Evolutionary conservation across 345 rosid genomes (phyloP), one percentile per base, ranked within the genome.

Genomic region (Cardamine occulta): DNA sequence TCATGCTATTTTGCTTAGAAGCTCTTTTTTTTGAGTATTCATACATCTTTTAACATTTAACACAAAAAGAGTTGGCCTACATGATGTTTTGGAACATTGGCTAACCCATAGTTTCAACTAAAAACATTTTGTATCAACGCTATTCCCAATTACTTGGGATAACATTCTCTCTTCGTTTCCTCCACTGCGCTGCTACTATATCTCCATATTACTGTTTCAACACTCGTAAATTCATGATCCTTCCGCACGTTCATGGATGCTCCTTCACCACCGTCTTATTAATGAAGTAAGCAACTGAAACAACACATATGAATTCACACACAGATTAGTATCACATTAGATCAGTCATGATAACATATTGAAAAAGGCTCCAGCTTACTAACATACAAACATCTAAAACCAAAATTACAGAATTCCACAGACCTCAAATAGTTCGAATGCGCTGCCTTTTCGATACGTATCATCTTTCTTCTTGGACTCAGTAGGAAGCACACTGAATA

Each of bases 341-440:
- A 29, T 15, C 48, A 47, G n/a, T 42, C 14, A 17, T 28, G n/a
- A 13, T 1, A 12, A 7, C n/a, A 61, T 39, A 61, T 0, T 2
- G 8, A 28, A 34, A 42, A 66, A 69, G 15, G 68, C 4, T 37
- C 28, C 40, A 18, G 0, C 55, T 52, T 66, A 28, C 66, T 76
- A 68, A 35, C 18, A 31, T 23, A 10, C 8, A 5, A 40, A 66
- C 42, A 70, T n/a, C n/a, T n/a, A n/a, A n/a, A n/a, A n/a, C 9
- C 37, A 2, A 62, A 6, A 62, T 5, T 14, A 61, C 51, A 42
- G 14, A 24, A 42, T n/a, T 59, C 0, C 0, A 26, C 62, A 44
- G 68, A 91, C 98, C 97, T 91, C 97, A 70, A 94, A 88, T 65
- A 94, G 86, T 78, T 94, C 97, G 73, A 94, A 91, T 29, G 96